Conservation (phyloP, 78 protist species). For the Tieghemostelium lacteum region DNA sequence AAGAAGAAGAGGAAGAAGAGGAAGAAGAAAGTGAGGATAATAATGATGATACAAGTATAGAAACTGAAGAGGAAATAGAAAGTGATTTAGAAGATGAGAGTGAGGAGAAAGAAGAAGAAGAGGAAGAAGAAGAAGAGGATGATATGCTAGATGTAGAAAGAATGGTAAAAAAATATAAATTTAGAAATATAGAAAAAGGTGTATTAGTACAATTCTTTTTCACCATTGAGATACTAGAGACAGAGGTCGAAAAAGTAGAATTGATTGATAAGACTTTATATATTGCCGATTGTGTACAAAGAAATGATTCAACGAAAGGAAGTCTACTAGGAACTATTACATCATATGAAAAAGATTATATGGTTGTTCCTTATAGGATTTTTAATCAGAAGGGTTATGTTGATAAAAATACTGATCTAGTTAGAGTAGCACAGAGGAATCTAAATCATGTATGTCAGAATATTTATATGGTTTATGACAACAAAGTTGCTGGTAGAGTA, state of each 20-base stretch:
- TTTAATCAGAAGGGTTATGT: not conserved
- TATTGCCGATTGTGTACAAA: slow-evolving; percentile 37
- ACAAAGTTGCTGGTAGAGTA: not conserved
- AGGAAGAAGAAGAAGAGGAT: not conserved
- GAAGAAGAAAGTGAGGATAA: not conserved
- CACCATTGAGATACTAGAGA: not conserved
- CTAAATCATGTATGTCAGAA: not conserved
- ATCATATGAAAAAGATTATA: not conserved
- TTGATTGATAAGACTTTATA: slow-evolving; percentile 36
- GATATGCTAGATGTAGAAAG: slow-evolving; percentile 1
- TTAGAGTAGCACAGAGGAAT: not conserved
- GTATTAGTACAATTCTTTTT: slow-evolving; percentile 3
- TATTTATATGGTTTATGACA: not conserved
- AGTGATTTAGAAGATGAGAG: slow-evolving; percentile 12
- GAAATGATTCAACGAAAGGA: not conserved
- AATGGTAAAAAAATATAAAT: not conserved
- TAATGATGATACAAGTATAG: not conserved
- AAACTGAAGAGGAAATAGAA: not conserved
- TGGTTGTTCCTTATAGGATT: slow-evolving; percentile 2
- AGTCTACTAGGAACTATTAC: slow-evolving; percentile 6
- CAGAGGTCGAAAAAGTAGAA: not conserved
- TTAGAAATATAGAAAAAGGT: slow-evolving; percentile 28
- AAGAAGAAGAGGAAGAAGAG: slow-evolving; percentile 16
- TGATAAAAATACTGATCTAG: not conserved
- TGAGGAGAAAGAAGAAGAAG: slow-evolving; percentile 5